Conservation (phyloP, 768 basidiomycete species). For the Suillus paluster region DNA sequence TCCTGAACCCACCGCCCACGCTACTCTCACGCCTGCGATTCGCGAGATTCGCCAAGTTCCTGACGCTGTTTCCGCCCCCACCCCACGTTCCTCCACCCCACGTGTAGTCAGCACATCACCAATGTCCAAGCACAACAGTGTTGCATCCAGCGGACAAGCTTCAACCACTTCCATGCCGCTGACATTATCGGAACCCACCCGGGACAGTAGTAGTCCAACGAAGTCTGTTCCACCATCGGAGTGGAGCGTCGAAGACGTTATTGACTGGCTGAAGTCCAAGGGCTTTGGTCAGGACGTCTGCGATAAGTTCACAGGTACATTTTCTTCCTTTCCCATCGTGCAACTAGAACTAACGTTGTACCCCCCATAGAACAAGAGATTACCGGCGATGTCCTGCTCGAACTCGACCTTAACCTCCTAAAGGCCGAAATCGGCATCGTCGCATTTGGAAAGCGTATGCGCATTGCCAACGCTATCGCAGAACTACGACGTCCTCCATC, state of each 20-base stretch:
- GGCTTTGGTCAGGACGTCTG: slow-evolving; percentile 86
- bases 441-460: slow-evolving; percentile 93
- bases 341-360: neutral
- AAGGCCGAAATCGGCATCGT: slow-evolving; percentile 92
- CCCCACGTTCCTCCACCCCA: slow-evolving; percentile 14
- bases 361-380: slow-evolving; percentile 90
- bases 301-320: slow-evolving; percentile 83
- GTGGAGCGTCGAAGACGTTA: slow-evolving; percentile 89
- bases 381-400: slow-evolving; percentile 94
- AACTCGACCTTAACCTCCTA: slow-evolving; percentile 88
- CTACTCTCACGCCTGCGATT: slow-evolving; percentile 24
- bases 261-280: slow-evolving; percentile 83
- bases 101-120: slow-evolving; percentile 24
- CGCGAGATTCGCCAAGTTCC: slow-evolving; percentile 30
- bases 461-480: slow-evolving; percentile 89
- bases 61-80: slow-evolving; percentile 29
- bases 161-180: slow-evolving; percentile 27
- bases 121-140: slow-evolving; percentile 49
- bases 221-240: slow-evolving; percentile 59
- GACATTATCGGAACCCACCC: slow-evolving; percentile 23
- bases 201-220: slow-evolving; percentile 24
- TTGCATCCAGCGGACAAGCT: slow-evolving; percentile 32
- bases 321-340: neutral
- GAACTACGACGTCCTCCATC: slow-evolving; percentile 82
- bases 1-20: slow-evolving; percentile 23